phyloP scores from a whole-genome alignment of 108 stramenopile genomes.

The Aurantiochytrium sp. region DNA sequence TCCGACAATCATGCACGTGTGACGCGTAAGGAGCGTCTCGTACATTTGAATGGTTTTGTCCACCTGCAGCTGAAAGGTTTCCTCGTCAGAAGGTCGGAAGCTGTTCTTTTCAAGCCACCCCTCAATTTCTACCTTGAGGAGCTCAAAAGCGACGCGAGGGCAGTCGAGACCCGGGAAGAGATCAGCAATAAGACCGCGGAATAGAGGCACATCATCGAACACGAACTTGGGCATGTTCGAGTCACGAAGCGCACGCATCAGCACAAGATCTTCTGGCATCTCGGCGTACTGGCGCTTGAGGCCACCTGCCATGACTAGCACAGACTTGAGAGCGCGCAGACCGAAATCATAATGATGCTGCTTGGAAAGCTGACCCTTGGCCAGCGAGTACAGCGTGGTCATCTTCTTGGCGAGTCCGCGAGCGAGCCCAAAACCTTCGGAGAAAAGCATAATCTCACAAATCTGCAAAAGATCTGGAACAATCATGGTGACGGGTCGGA shows the following conservation, averaged over 20 bases:
- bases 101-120: constrained; percentile 38
- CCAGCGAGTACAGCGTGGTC: constrained; percentile 62
- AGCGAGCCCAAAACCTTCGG: constrained; percentile 63
- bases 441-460: constrained; percentile 70
- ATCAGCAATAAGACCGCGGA: constrained; percentile 59
- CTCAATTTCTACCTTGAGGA: constrained; percentile 40
- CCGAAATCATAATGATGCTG: constrained; percentile 69
- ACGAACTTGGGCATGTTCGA: constrained; percentile 69
- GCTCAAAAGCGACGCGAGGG: constrained; percentile 60
- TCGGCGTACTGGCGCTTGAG: constrained; percentile 79
- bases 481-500: constrained; percentile 67
- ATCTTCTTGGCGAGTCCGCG: constrained; percentile 62
- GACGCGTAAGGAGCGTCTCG: constrained; percentile 48
- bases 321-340: constrained; percentile 73
- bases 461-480: constrained; percentile 63
- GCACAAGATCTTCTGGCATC: constrained; percentile 60
- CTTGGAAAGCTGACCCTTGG: constrained; percentile 62
- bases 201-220: constrained; percentile 64
- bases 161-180: constrained; percentile 64
- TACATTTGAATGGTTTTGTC: constrained; percentile 69
- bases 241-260: constrained; percentile 64
- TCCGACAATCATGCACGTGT: constrained; percentile 67
- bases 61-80: constrained; percentile 49
- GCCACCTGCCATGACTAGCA: constrained; percentile 95
- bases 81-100: constrained; percentile 47